These are phyloP conservation scores for Talaromyces stipitatus DNA, from an alignment of 495 filamentous ascomycete species.

Conservation along the genomic window DNA sequence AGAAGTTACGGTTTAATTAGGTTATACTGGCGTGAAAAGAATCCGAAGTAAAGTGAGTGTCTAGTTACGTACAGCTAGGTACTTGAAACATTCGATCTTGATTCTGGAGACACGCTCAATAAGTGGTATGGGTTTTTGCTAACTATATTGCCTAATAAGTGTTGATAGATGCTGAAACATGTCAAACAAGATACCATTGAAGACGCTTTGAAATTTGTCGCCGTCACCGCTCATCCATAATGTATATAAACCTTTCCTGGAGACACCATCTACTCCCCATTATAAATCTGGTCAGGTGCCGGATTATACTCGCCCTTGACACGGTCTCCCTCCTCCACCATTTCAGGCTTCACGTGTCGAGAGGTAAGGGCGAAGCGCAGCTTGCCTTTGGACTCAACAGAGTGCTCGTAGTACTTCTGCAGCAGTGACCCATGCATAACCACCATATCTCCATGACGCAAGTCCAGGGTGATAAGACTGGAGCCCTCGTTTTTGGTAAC, in stretches of 20 bases:
- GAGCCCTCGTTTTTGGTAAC: slow-evolving; percentile 13
- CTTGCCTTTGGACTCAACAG: slow-evolving; percentile 45
- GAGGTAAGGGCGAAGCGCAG: slow-evolving; percentile 58
- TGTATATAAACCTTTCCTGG: background rate
- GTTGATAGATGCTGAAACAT: background rate
- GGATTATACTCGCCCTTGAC: slow-evolving; percentile 23
- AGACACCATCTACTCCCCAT: slow-evolving; percentile 18
- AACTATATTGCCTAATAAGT: background rate
- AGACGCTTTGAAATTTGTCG: background rate
- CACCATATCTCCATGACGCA: slow-evolving; percentile 74
- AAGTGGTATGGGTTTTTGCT: too few species aligned
- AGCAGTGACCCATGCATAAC: slow-evolving; percentile 72
- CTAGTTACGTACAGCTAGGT: background rate
- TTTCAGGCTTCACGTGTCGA: slow-evolving; percentile 24
- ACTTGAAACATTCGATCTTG: background rate
- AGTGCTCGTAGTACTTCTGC: slow-evolving; percentile 70
- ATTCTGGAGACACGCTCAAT: background rate
- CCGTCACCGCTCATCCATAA: too few species aligned
- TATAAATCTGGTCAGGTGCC: slow-evolving; percentile 20
- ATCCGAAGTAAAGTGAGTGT: background rate
- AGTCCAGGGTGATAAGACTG: slow-evolving; percentile 26
- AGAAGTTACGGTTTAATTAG: too few species aligned
- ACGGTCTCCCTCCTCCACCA: slow-evolving; percentile 12
- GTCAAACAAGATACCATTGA: background rate
- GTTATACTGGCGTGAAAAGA: background rate